Conservation (phyloP, 2,329 filamentous ascomycete species). For the Dryadomyces quercus-mongolicae region DNA sequence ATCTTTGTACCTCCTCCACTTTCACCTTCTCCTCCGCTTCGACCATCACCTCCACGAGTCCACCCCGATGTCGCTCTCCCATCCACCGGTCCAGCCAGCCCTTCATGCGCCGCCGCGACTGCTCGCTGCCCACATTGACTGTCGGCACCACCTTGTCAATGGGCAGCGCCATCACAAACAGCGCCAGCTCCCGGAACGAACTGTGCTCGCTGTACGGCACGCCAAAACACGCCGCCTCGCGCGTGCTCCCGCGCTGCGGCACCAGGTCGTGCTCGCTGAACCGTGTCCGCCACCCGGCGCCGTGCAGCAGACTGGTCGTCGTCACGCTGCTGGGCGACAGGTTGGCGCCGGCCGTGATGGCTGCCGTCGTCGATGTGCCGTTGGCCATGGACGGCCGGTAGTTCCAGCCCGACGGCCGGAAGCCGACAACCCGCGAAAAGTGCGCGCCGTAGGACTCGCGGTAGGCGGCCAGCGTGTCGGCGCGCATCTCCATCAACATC, state of each 20-base stretch:
- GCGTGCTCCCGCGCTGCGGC: slow-evolving; percentile 73
- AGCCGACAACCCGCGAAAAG: slow-evolving; percentile 79
- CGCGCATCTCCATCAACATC: slow-evolving; percentile 82
- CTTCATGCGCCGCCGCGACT: slow-evolving; percentile 47
- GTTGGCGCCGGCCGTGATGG: slow-evolving; percentile 30
- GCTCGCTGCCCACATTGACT: slow-evolving; percentile 63
- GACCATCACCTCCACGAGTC: slow-evolving; percentile 33
- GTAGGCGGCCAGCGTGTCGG: slow-evolving; percentile 85
- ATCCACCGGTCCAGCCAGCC: slow-evolving; percentile 53
- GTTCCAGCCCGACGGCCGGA: slow-evolving; percentile 89
- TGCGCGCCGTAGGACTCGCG: slow-evolving; percentile 66
- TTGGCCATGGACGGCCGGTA: slow-evolving; percentile 62
- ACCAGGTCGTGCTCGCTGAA: slow-evolving; percentile 63
- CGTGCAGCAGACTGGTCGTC: slow-evolving; percentile 39
- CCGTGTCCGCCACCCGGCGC: slow-evolving; percentile 59
- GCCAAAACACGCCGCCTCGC: slow-evolving; percentile 75
- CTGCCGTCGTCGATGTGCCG: background rate
- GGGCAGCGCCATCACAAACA: slow-evolving; percentile 79
- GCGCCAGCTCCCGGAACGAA: slow-evolving; percentile 83
- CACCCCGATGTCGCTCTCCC: slow-evolving; percentile 42
- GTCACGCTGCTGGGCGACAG: slow-evolving; percentile 36
- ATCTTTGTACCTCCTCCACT: no score
- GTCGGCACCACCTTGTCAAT: slow-evolving; percentile 90
- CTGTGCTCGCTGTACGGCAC: slow-evolving; percentile 96
- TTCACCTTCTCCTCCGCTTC: slow-evolving; percentile 13